Evolutionary conservation across 2,329 filamentous ascomycete species (phyloP), one percentile per base, ranked within the genome.

Genomic region (Colletotrichum sp.): DNA sequence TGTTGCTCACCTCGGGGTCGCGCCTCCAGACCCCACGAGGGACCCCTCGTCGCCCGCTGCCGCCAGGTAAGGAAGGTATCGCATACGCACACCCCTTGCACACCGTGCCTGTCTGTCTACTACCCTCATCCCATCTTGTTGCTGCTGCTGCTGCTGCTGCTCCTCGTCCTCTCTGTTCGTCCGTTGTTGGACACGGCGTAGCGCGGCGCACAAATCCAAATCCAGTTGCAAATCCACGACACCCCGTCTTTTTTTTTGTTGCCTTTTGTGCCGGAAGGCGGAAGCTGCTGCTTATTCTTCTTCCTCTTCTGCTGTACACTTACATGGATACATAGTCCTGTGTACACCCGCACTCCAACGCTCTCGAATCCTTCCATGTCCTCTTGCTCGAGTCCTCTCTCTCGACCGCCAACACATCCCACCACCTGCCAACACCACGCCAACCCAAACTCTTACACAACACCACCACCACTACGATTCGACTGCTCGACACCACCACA

Each of bases 251-350:
- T 32, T 55, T 34, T 34, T 39, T 39, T 27, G 9, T 52, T 44
- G 61, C 32, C 22, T 44, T 65, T 36, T 15, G 32, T 63, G 59
- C 27, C n/a, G 32, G 59, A 22, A 63, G 59, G 44, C 44, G 44
- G 44, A 30, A 59, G 55, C 55, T 59, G 27, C 55, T 28, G 30
- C 60, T 63, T 22, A 13, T 52, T 52, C 44, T 52, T 22, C 44
- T 52, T 52, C 44, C n/a, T n/a, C 60, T 64, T 22, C 64, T 30
- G 34, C 16, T 64, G 30, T 34, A n/a, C 69, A 59, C 64, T 73
- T 75, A 68, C 70, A 68, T 73, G 73, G 73, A 39, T 75, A 68
- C 70, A 73, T 73, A 75, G 73, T 32, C 70, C 48, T 52, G 55
- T 65, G 22, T 73, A 34, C 27, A 52, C 70, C 64, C 73, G 59